Evolutionary conservation across 768 basidiomycete species (phyloP).

Genomic region (Boletales sp.): DNA sequence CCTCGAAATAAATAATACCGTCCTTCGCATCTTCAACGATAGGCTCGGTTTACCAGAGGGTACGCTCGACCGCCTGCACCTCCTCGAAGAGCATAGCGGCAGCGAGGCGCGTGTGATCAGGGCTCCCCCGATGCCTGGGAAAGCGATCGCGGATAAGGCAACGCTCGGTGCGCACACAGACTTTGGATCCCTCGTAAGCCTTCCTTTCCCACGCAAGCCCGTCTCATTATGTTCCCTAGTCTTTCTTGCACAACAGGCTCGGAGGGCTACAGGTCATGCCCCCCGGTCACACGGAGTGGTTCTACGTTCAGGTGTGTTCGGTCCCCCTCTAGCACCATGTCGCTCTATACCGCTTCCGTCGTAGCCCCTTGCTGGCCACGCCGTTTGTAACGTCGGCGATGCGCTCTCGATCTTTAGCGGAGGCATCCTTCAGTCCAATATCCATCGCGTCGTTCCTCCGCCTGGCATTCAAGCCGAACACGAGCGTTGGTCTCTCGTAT

Average conservation of each 20-base stretch:
- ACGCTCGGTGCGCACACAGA: slow-evolving; percentile 67
- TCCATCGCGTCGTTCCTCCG: slow-evolving; percentile 63
- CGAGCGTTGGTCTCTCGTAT: slow-evolving; percentile 66
- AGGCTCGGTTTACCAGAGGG: slow-evolving; percentile 52
- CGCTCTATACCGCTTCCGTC: neutral
- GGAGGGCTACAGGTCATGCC: slow-evolving; percentile 69
- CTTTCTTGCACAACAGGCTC: slow-evolving; percentile 65
- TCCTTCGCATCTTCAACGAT: slow-evolving; percentile 56
- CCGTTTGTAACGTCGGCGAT: slow-evolving; percentile 62
- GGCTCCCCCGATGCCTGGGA: slow-evolving; percentile 38
- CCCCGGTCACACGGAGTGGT: slow-evolving; percentile 60
- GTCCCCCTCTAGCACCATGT: neutral
- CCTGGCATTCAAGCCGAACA: slow-evolving; percentile 51
- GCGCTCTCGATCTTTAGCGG: slow-evolving; percentile 60
- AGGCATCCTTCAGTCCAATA: slow-evolving; percentile 58
- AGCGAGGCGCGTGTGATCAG: slow-evolving; percentile 57
- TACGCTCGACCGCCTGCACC: slow-evolving; percentile 42
- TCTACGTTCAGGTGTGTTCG: slow-evolving; percentile 53
- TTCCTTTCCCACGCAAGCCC: neutral
- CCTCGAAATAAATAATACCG: slow-evolving; percentile 47
- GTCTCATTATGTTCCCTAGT: slow-evolving; percentile 30
- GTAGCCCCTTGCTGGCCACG: slow-evolving; percentile 52
- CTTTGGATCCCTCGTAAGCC: slow-evolving; percentile 64
- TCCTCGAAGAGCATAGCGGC: slow-evolving; percentile 44
- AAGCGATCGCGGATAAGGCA: slow-evolving; percentile 30